Evolutionary conservation across 345 rosid species (phyloP), one percentile per base, ranked within the genome.

Genomic region (Firmiana major): DNA sequence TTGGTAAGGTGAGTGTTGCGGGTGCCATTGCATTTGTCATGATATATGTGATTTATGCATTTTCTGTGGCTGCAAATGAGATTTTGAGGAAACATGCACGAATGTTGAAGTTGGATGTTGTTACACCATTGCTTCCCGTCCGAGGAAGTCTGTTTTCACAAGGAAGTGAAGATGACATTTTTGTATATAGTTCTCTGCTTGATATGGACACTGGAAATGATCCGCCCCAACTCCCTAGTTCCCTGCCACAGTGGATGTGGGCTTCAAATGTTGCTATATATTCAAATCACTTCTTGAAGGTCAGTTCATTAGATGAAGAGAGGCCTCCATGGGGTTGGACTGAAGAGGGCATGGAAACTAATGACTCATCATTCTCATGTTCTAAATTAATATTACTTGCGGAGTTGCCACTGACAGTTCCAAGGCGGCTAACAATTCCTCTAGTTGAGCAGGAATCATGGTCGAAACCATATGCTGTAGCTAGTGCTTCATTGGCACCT

Each of bases 401-500:
- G 77, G 97, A 89, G 84, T 83, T 91, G 82, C 98, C 98, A 45
- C 73, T 92, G 81, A 83, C 88, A 9, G 75, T 91, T 74, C 91
- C 93, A 12, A 88, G 98, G 83, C 83, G 86, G 75, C 81, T 91
- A 71, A 94, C 98, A 26, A 91, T 94, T 75, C 97, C 98, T 1
- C 81, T 88, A 22, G 86, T 91, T 1, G 92, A 87, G 76, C 89
- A 91, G 75, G 93, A 87, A 22, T 79, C 85, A 40, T 94, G 98
- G 98, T 91, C 97, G 7, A 94, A 90, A 78, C 75, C 87, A 49
- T 92, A 78, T 70, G 98, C 94, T 49, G 92, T 94, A 1, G 91
- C 93, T 21, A 92, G 97, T 75, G 91, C 88, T 79, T 62, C 87
- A 38, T 83, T 94, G 79, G 97, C 97, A 0, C 98, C 97, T 16